Conservation (phyloP, 2,329 filamentous ascomycete species). For the Delphinella strobiligena region DNA sequence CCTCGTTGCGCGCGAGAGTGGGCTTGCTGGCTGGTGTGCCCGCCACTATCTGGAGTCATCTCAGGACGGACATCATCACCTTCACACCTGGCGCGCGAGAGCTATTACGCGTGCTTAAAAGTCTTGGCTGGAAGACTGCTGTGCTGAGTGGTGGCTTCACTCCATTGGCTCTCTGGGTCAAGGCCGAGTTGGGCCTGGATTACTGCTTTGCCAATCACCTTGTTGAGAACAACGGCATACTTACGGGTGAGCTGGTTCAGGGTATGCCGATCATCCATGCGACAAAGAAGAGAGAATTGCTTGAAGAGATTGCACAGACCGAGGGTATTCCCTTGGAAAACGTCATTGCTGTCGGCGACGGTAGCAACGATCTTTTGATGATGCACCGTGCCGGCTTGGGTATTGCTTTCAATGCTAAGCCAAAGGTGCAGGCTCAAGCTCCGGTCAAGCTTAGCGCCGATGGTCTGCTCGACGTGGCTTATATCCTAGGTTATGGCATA, state of each 20-base stretch:
- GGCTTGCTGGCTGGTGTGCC: constrained; percentile 70
- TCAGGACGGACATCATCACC: constrained; percentile 54
- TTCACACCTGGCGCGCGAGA: constrained; percentile 71
- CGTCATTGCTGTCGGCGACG: constrained; percentile 65
- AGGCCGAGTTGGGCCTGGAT: constrained; percentile 67
- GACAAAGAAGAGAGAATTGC: constrained; percentile 59
- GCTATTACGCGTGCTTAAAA: constrained; percentile 61
- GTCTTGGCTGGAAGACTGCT: constrained; percentile 73
- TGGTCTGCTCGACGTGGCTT: constrained; percentile 59
- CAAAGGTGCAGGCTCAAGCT: constrained; percentile 66
- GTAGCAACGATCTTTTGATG: constrained; percentile 75
- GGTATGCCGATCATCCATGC: constrained; percentile 62
- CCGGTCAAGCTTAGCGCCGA: constrained; percentile 59
- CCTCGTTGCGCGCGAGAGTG: constrained; percentile 69
- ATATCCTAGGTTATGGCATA: constrained; percentile 48
- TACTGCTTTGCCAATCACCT: constrained; percentile 84
- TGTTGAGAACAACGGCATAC: constrained; percentile 40
- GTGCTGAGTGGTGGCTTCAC: constrained; percentile 89
- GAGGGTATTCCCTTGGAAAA: constrained; percentile 55
- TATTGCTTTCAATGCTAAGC: constrained; percentile 77
- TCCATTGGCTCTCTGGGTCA: constrained; percentile 79
- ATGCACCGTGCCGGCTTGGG: constrained; percentile 63
- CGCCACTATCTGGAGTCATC: constrained; percentile 54
- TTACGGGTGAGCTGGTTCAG: constrained; percentile 63
- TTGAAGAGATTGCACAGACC: constrained; percentile 57